Percentiles rank a stretch among this genome's conserved stretches.
Conservation (phyloP, 2,329 filamentous ascomycete species). For the Coniochaeta prunicola region DNA sequence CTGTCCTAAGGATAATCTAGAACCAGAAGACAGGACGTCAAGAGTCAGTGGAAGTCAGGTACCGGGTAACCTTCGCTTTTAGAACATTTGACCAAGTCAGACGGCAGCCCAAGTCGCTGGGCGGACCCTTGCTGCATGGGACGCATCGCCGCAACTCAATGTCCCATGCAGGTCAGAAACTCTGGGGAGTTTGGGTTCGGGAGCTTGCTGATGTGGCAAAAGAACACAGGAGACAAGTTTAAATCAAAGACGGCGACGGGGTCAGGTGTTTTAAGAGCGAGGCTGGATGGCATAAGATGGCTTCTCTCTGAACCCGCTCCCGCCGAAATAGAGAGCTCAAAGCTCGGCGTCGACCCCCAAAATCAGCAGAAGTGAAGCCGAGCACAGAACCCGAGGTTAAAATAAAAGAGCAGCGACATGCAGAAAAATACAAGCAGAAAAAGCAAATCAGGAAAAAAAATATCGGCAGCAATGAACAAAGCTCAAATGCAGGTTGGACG, state of each 20-base stretch:
- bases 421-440: neutral
- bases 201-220: neutral
- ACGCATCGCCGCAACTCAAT: neutral
- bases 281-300: neutral
- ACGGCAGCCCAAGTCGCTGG: neutral
- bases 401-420: neutral
- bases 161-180: neutral
- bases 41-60: neutral
- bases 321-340: neutral
- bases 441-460: neutral
- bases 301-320: neutral
- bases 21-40: neutral
- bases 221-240: neutral
- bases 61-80: neutral
- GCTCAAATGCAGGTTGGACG: neutral
- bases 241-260: neutral
- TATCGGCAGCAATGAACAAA: neutral
- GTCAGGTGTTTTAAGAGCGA: neutral
- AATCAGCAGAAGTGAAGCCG: neutral
- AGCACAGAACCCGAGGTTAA: neutral
- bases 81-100: neutral
- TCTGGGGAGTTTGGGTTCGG: neutral
- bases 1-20: constrained; percentile 13
- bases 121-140: neutral
- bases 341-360: neutral